Evolutionary conservation across 2,329 filamentous ascomycete species (phyloP).

Genomic region (Dactylonectria estremocensis): DNA sequence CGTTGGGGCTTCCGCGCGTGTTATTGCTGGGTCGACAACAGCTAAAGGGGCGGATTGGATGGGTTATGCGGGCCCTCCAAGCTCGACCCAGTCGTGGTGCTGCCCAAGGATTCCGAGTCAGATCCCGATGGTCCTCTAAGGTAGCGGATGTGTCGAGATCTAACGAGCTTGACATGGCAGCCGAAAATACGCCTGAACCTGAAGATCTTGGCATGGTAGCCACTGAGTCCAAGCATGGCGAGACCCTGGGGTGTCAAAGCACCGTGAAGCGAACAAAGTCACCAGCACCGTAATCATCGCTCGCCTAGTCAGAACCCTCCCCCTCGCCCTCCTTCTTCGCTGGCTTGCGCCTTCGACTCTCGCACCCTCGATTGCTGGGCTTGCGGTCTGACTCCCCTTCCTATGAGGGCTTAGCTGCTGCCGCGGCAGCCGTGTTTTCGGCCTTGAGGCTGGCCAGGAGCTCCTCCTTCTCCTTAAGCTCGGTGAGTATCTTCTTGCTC

Average conservation of each 20-base stretch:
- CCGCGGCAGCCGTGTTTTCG: constrained; percentile 67
- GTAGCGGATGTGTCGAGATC: not conserved
- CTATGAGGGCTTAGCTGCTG: constrained; percentile 52
- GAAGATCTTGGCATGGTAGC: not conserved
- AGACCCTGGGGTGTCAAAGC: not conserved
- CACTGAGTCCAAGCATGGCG: not conserved
- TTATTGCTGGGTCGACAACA: not conserved
- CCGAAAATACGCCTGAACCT: no score
- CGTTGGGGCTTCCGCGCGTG: not conserved
- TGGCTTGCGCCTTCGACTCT: constrained; percentile 16
- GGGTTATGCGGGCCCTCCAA: not conserved
- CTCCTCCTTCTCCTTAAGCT: constrained; percentile 76
- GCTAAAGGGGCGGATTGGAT: no score
- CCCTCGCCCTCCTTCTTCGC: constrained; percentile 6
- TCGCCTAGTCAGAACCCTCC: not conserved
- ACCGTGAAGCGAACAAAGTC: not conserved
- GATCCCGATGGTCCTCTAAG: not conserved
- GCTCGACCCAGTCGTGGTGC: not conserved
- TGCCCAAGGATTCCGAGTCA: no score
- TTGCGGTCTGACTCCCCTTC: constrained; percentile 21
- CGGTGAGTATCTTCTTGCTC: constrained; percentile 70
- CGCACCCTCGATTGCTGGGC: constrained; percentile 22
- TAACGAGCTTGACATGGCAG: not conserved
- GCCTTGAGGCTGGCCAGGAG: constrained; percentile 73
- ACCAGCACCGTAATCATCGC: not conserved